Base-by-base conservation (phyloP, 2,329 filamentous ascomycete species). In the Zymoseptoria brevis region DNA sequence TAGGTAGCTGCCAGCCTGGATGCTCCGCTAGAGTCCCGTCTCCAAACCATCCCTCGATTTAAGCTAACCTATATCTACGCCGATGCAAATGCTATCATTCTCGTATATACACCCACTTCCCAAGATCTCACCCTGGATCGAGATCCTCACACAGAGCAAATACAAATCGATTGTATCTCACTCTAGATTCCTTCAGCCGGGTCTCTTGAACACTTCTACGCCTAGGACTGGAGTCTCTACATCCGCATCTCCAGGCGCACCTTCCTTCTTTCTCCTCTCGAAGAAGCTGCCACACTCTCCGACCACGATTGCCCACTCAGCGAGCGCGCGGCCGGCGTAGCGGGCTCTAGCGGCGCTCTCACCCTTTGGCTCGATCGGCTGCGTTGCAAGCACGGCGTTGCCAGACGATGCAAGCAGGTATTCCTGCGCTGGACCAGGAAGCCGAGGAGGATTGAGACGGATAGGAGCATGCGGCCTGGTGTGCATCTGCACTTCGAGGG, bases 281-380 rank as follows among this genome's bases (percentile, higher is more conserved):
- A 90, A 84, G 73, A 93, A 94, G 68, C 85, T 89, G 74, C 92
- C 90, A 76, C 86, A 90, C 71, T 94, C 89, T 58, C 83, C 82
- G 16, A 91, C 84, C 19, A 93, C 82, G 19, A 89, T 76, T 19
- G 81, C 79, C 89, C 89, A 94, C 72, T 94, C 89, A 0, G 88
- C 88, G 51, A 94, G 78, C 0, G 89, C 86, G 19, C 88, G 81
- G 1, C 89, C 89, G 2, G 83, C 78, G 71, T 93, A 87, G 60
- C 80, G 80, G 61, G 81, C 82, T 4, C 72, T 73, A 2, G 68
- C 73, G 19, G 62, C 67, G 13, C 75, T 73, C 22, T 69, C 63
- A 5, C 76, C 76, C 5, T 59, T 67, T 0, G 77, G 77, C 60
- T 73, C 71, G 4, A 63, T 55, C 45, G 57, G 54, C 9, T 59